Evolutionary conservation across 2,329 filamentous ascomycete species (phyloP).

Genomic region (Colletotrichum tropicale): DNA sequence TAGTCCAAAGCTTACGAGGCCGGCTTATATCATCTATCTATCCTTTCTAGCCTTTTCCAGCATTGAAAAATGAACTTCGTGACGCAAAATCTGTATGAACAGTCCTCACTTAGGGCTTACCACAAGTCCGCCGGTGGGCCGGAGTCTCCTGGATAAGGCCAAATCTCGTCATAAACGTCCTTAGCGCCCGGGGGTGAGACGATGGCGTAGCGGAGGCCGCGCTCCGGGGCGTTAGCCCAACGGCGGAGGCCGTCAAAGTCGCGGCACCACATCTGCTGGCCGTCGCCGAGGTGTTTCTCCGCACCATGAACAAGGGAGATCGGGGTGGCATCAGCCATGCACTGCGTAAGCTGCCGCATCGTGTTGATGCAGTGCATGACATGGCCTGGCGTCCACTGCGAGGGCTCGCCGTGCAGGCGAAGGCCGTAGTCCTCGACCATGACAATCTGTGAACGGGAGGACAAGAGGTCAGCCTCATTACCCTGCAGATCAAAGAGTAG

Average conservation of each 20-base stretch:
- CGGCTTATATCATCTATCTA: not conserved
- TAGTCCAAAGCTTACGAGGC: not conserved
- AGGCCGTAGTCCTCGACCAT: not conserved
- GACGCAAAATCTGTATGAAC: not conserved
- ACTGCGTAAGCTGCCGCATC: not conserved
- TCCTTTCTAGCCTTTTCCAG: not conserved
- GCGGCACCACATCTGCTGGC: not conserved
- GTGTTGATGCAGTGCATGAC: not conserved
- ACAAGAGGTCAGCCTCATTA: not conserved
- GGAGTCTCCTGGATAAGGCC: not conserved
- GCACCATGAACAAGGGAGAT: not conserved
- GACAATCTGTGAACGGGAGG: not conserved
- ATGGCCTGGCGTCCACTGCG: not conserved
- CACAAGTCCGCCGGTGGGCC: not conserved
- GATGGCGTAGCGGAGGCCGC: not conserved
- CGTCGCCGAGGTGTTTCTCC: not conserved
- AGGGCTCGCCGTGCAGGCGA: not conserved
- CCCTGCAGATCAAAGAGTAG: not conserved
- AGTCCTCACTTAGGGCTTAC: not conserved
- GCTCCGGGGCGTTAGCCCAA: slow-evolving; percentile 23
- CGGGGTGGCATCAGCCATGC: not conserved
- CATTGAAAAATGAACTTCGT: not conserved
- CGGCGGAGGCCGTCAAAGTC: not conserved
- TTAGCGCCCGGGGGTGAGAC: not conserved
- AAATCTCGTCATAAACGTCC: not conserved